These are phyloP conservation scores for Colletotrichum sp. DNA, from an alignment of 2,329 filamentous ascomycete species.

Conservation along the genomic window DNA sequence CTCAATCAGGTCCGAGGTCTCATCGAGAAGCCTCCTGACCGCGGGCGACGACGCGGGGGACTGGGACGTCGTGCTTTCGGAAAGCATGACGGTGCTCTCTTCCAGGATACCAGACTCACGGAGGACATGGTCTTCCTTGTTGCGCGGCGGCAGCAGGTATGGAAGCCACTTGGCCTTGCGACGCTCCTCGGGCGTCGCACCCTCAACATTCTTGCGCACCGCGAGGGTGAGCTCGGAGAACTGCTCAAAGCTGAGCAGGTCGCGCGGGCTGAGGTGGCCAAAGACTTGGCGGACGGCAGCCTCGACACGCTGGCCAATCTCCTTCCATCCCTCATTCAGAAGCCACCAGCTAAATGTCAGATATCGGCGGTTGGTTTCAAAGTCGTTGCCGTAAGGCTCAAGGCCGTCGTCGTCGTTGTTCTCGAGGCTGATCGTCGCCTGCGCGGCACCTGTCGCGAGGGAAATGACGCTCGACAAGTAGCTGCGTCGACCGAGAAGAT, in stretches of 20 bases:
- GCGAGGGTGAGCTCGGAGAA: conserved; percentile 83
- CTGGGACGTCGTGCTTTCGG: conserved; percentile 33
- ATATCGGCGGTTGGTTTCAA: conserved; percentile 94
- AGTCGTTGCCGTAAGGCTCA: conserved; percentile 88
- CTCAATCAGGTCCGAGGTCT: conserved; percentile 94
- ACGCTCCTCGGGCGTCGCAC: conserved; percentile 48
- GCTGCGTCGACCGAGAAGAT: conserved; percentile 91
- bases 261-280: conserved; percentile 84
- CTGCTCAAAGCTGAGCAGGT: conserved; percentile 81
- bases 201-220: conserved; percentile 86
- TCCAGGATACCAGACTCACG: conserved; percentile 81
- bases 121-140: conserved; percentile 83
- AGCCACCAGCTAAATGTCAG: conserved; percentile 99
- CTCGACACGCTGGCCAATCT: conserved; percentile 81
- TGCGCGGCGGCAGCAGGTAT: conserved; percentile 79
- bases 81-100: conserved; percentile 47
- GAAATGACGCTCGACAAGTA: conserved; percentile 96
- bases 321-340: conserved; percentile 86
- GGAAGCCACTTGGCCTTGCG: conserved; percentile 72
- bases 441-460: conserved; percentile 76
- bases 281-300: conserved; percentile 89
- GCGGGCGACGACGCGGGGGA: conserved; percentile 55
- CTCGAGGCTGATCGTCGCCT: conserved; percentile 85
- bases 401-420: conserved; percentile 90
- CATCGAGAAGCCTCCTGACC: conserved; percentile 86